Evolutionary conservation across 2,329 filamentous ascomycete genomes (phyloP), one percentile per base, ranked within the genome.

Genomic region (Cladophialophora exuberans): DNA sequence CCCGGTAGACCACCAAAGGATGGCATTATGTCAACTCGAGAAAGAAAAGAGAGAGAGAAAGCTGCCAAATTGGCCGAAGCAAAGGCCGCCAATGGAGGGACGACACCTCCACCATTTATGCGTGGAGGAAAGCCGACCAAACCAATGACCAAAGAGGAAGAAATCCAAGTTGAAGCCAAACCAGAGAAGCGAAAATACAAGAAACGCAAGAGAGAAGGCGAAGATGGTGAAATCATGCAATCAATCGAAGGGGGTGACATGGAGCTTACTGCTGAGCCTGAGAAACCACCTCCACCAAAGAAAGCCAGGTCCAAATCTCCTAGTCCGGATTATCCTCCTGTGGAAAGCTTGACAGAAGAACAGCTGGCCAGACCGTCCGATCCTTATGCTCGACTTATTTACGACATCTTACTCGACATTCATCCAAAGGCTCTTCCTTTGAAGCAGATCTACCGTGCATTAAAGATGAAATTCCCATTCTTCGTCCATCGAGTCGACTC

Each of bases 1-100:
- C 84, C 84, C 49, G 84, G 84, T 48, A 75, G 84, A 45, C 84
- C 84, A 38, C 84, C 84, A 7, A 86, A 86, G 71, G 83, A 86
- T 65, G 84, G 84, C 17, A 79, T 86, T 65, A 83, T 86, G 77
- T 86, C 83, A 3, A 86, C 85, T 65, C 79, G 84, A 44, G 83
- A 86, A 66, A 73, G 79, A 56, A 77, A 79, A 20, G 76, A 80
- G 60, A 71, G 82, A 62, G 76, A 79, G 52, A 77, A 78, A 58
- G 77, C 80, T 54, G 74, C 76, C 53, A 82, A 81, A 62, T 69
- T 80, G 57, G 74, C 74, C 36, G 73, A 77, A 62, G 64, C 66
- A 35, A 68, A 67, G 52, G 62, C 60, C 25, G 72, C 72, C n/a
- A 76, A 77, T 57, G 75, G 75, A 25, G 74, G 73, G 48, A 69